Evolutionary conservation across 805 yeast genomes (phyloP).

Genomic region (Priceomyces carsonii): DNA sequence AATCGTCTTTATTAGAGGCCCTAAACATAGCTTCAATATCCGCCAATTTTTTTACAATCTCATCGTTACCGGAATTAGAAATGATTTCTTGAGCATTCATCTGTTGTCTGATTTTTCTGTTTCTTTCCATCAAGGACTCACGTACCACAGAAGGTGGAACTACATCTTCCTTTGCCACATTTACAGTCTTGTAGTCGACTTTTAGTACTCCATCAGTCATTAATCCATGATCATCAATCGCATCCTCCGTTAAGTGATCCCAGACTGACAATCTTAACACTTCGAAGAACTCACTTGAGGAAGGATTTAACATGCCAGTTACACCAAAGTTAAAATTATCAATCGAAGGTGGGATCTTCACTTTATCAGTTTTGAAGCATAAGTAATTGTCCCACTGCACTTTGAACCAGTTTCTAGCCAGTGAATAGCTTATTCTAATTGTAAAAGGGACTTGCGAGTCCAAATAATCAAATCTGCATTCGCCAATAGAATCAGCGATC

Average conservation of each 20-base stretch:
- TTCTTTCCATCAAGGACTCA: constrained; percentile 40
- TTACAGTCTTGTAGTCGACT: constrained; percentile 33
- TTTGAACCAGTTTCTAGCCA: constrained; percentile 47
- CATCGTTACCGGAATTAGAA: constrained; percentile 2
- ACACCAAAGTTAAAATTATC: constrained; percentile 51
- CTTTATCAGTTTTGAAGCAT: constrained; percentile 63
- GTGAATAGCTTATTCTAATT: constrained; percentile 61
- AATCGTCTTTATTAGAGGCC: constrained; percentile 1
- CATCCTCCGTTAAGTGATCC: constrained; percentile 53
- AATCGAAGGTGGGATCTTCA: constrained; percentile 41
- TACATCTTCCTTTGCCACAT: constrained; percentile 14
- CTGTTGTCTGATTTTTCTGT: constrained; percentile 23
- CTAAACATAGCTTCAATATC: constrained; percentile 8
- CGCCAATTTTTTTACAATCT: constrained; percentile 7
- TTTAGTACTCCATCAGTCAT: constrained; percentile 45
- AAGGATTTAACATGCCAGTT: constrained; percentile 39
- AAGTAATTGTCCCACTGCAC: constrained; percentile 73
- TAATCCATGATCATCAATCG: constrained; percentile 57
- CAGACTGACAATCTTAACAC: constrained; percentile 58
- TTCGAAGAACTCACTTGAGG: constrained; percentile 60
- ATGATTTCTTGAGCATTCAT: constrained; percentile 4
- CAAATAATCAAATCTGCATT: constrained; percentile 60
- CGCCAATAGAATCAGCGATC: constrained; percentile 45
- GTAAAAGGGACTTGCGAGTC: constrained; percentile 72
- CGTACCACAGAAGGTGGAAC: constrained; percentile 24